Percentiles rank a stretch among this genome's conserved stretches.
phyloP scores from a whole-genome alignment of 345 rosid species.

The Pelargonium nanum region DNA sequence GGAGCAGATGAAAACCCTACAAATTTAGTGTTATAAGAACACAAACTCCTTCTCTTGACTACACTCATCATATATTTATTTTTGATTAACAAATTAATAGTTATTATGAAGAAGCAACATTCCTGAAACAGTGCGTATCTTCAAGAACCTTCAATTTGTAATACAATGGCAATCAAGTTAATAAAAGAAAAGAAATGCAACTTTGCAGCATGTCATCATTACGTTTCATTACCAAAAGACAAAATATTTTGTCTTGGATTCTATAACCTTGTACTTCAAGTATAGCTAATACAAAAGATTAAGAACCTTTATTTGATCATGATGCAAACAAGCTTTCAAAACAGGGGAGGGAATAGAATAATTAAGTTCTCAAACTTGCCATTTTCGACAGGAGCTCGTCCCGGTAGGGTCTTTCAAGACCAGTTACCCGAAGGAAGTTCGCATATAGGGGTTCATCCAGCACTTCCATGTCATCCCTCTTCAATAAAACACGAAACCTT shows the following conservation, averaged over 20 bases:
- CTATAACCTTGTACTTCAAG: neutral
- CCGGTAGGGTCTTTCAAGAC: conserved; percentile 53
- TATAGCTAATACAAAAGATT: neutral
- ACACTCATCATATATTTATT: neutral
- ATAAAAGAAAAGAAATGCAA: neutral
- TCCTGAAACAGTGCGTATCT: neutral
- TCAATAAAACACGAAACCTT: neutral
- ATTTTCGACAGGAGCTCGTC: conserved; percentile 49
- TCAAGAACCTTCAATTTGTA: neutral
- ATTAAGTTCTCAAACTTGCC: conserved; percentile 22
- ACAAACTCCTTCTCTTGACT: neutral
- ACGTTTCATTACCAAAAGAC: neutral
- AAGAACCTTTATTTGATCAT: too few relatives aligned
- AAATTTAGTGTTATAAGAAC: neutral
- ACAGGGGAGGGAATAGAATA: too few relatives aligned
- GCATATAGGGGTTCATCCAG: conserved; percentile 72
- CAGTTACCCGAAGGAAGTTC: conserved; percentile 39
- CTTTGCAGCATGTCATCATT: neutral
- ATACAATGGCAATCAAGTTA: neutral
- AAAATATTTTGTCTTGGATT: too few relatives aligned
- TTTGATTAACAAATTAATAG: neutral
- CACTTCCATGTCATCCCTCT: conserved; percentile 80
- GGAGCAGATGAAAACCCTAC: neutral
- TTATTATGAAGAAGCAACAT: neutral
- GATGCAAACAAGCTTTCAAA: too few relatives aligned